Base-by-base conservation (phyloP, 2,329 filamentous ascomycete species). In the Diaporthe aspalathi region DNA sequence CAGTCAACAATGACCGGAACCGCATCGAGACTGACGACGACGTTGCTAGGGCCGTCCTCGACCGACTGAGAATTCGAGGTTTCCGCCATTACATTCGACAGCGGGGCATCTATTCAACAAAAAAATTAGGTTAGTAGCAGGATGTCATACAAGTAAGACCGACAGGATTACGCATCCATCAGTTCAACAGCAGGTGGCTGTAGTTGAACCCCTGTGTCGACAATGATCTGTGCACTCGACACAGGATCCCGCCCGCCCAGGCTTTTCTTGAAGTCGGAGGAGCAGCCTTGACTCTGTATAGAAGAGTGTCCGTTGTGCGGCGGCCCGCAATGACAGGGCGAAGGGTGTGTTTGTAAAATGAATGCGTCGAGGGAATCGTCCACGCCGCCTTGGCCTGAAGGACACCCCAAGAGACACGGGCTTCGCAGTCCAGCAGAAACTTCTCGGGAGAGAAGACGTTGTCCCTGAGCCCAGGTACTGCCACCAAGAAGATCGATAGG, bases 191-290 rank as follows among this genome's bases (percentile, higher is more conserved):
- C 29, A 38, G 60, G 45, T 65, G 60, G 7, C 29, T 65, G 8
- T 20, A 50, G 60, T 65, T 65, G 60, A 65, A 27, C 60, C 60
- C 60, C 60, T 27, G 60, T 38, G 60, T 65, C 60, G 60, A 17
- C 60, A 38, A 29, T 65, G 45, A 65, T 29, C 43, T 63, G 57
- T 35, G 57, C 43, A 49, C 57, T 49, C 57, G 57, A 63, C 60
- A 65, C 60, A 65, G 60, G 45, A 50, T 65, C 60, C 60, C 60
- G 38, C 60, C 60, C 60, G 29, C 60, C 60, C 60, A 65, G 60
- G 60, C 60, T 65, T 65, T 65, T 47, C 29, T 65, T 6, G 45
- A 17, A 24, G 16, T 20, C 14, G 45, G 45, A 38, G 29, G 60
- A 65, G 60, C 45, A 65, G 60, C 60, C 60, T 50, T 38, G 60